A percentile compares a stretch with the other conserved stretches of the same genome.
Conservation (phyloP, 345 rosid genomes). For the Lenwebbia sp. region DNA sequence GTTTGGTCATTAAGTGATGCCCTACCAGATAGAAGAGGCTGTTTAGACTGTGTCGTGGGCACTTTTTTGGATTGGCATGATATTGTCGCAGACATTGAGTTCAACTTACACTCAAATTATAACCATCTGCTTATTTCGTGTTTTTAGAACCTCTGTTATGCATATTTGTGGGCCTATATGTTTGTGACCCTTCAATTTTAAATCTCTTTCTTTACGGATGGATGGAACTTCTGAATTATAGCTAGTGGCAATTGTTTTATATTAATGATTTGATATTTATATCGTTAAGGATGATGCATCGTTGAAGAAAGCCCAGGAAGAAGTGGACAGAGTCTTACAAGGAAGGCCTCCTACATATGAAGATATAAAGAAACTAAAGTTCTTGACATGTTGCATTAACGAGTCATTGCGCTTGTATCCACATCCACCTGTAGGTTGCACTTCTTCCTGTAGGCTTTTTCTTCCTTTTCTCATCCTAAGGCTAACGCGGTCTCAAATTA, state of each 20-base stretch:
- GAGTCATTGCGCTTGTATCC: slow-evolving; percentile 95
- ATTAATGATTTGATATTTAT: neutral
- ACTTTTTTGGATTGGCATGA: neutral
- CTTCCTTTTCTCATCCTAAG: neutral
- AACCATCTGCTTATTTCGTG: neutral
- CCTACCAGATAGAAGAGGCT: neutral
- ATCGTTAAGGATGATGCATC: slow-evolving; percentile 38
- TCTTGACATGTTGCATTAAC: slow-evolving; percentile 68
- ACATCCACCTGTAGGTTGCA: slow-evolving; percentile 87
- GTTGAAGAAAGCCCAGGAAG: slow-evolving; percentile 70
- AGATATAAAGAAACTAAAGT: slow-evolving; percentile 73
- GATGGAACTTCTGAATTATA: neutral
- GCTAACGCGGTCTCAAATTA: neutral
- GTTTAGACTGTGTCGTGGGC: neutral
- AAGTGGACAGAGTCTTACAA: slow-evolving; percentile 69
- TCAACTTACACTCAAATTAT: neutral
- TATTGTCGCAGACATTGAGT: neutral
- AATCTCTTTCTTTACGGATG: neutral
- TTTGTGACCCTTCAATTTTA: neutral
- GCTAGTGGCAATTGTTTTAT: neutral
- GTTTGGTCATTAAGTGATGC: neutral
- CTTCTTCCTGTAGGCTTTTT: neutral
- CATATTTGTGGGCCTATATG: neutral
- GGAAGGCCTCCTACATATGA: slow-evolving; percentile 71
- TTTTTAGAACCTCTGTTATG: neutral